Conservation (phyloP, 257 asterid genomes). For the Nicotiana otophora region DNA sequence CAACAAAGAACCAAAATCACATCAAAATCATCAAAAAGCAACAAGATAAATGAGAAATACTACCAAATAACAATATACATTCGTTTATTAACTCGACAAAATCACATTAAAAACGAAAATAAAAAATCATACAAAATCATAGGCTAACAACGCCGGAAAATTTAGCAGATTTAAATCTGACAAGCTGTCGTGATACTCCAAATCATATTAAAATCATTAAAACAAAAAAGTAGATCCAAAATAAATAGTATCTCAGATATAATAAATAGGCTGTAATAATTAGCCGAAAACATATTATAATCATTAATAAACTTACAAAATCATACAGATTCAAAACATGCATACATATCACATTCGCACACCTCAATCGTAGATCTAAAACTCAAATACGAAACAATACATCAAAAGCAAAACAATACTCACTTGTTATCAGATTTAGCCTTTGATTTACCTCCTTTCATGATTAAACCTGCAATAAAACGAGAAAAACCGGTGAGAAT, state of each 20-base stretch:
- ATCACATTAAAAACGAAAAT: too few relatives aligned
- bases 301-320: background rate
- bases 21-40: background rate
- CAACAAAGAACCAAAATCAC: too few relatives aligned
- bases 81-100: background rate
- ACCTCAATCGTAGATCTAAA: conserved; percentile 28
- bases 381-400: background rate
- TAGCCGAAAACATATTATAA: background rate
- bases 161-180: too few relatives aligned
- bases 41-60: background rate
- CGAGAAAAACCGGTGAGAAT: conserved; percentile 26
- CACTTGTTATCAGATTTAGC: conserved; percentile 58
- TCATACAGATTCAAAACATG: background rate
- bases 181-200: background rate
- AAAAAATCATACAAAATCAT: background rate
- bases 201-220: background rate
- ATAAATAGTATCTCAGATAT: too few relatives aligned
- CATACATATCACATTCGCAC: background rate
- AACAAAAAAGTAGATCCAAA: too few relatives aligned
- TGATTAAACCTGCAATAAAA: conserved; percentile 32
- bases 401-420: conserved; percentile 8
- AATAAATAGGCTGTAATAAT: background rate
- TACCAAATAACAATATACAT: background rate
- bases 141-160: background rate
- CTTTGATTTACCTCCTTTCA: conserved; percentile 73